phyloP scores from a whole-genome alignment of 108 stramenopile species.

The Fistulifera solaris region DNA sequence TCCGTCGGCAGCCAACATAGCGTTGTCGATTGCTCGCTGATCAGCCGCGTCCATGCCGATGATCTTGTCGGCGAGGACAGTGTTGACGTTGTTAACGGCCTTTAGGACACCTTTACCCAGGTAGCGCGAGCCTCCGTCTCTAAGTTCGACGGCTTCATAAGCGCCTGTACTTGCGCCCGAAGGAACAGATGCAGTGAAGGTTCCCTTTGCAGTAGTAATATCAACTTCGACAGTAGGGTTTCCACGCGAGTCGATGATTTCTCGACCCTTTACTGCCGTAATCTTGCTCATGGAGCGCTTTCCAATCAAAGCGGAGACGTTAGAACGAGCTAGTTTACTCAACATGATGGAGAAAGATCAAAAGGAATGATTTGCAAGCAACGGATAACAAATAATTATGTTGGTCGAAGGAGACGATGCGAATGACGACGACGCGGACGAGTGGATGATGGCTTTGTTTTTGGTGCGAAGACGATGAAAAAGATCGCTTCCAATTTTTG shows the following conservation, averaged over 20 bases:
- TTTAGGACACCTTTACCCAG: slow-evolving; percentile 94
- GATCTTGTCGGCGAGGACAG: slow-evolving; percentile 80
- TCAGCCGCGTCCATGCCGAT: slow-evolving; percentile 91
- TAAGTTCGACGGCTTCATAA: slow-evolving; percentile 96
- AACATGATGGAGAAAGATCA: no score
- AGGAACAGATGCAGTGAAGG: slow-evolving; percentile 88
- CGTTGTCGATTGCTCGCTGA: slow-evolving; percentile 89
- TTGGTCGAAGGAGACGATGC: no score
- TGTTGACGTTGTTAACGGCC: slow-evolving; percentile 96
- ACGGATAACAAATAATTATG: no score
- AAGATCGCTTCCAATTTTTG: no score
- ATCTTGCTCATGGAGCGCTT: slow-evolving; percentile 25
- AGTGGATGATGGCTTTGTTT: no score
- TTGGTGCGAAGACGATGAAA: no score
- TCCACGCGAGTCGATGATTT: slow-evolving; percentile 98
- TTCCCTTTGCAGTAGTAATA: slow-evolving; percentile 75
- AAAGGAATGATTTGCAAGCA: no score
- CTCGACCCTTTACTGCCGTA: slow-evolving; percentile 86
- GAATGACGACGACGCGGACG: no score
- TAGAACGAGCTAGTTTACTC: no score
- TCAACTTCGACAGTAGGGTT: slow-evolving; percentile 99
- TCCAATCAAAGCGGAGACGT: no score
- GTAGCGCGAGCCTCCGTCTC: slow-evolving; percentile 96
- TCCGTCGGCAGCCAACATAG: slow-evolving; percentile 90
- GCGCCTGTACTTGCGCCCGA: slow-evolving; percentile 96